A percentile compares a stretch with the other conserved stretches of the same genome.
phyloP scores from a whole-genome alignment of 2,329 filamentous ascomycete species.

The Colletotrichum higginsianum region DNA sequence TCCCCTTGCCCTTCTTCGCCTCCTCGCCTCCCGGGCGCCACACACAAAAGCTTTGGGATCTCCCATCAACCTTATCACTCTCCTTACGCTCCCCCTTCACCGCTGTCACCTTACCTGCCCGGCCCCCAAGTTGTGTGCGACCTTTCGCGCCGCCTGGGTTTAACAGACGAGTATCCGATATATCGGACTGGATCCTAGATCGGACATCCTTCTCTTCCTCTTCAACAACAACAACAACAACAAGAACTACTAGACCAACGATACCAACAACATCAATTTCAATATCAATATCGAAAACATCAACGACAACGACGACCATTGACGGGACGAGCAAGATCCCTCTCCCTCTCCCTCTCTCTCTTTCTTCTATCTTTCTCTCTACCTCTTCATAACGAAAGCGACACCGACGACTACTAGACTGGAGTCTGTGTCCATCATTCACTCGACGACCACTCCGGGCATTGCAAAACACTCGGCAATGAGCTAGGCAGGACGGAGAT shows the following conservation, averaged over 20 bases:
- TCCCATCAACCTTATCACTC: conserved; percentile 39
- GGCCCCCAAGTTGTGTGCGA: conserved; percentile 38
- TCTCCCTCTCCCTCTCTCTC: not conserved
- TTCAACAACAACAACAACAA: not conserved
- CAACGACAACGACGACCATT: conserved; percentile 7
- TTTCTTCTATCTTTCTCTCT: too few species aligned
- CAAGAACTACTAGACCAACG: not conserved
- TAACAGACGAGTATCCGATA: conserved; percentile 42
- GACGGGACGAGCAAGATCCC: not conserved
- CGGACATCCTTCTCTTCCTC: conserved; percentile 21
- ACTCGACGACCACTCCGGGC: not conserved
- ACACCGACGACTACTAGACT: conserved; percentile 1
- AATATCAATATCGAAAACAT: not conserved
- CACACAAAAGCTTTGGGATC: conserved; percentile 43
- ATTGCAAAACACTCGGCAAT: conserved; percentile 3
- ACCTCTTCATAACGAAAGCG: too few species aligned
- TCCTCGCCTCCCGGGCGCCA: conserved; percentile 39
- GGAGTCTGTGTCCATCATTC: not conserved
- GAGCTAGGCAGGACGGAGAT: not conserved
- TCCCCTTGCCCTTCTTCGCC: conserved; percentile 24
- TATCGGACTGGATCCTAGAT: conserved; percentile 42
- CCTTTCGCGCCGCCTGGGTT: conserved; percentile 36
- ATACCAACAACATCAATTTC: not conserved
- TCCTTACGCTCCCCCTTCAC: conserved; percentile 16
- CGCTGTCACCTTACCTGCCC: conserved; percentile 34